Evolutionary conservation across 2,329 filamentous ascomycete genomes (phyloP).

Genomic region (Fusarium protoensiforme): DNA sequence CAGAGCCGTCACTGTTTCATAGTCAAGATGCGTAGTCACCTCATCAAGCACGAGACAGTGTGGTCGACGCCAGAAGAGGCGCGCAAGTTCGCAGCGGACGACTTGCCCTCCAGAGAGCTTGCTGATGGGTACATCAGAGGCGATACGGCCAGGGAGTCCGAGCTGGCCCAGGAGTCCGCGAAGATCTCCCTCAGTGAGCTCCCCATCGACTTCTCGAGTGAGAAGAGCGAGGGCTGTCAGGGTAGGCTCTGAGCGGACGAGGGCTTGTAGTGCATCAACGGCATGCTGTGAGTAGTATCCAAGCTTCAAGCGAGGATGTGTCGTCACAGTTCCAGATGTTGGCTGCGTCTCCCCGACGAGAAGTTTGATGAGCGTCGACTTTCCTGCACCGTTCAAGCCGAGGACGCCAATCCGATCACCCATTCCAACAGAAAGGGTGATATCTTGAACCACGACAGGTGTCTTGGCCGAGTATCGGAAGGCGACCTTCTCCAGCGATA

Average conservation of each 20-base stretch:
- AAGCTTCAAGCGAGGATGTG: conserved; percentile 75
- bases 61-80: conserved; percentile 74
- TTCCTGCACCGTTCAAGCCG: conserved; percentile 84
- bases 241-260: conserved; percentile 59
- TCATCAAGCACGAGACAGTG: conserved; percentile 83
- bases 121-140: conserved; percentile 77
- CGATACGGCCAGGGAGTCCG: conserved; percentile 75
- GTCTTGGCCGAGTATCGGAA: conserved; percentile 68
- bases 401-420: conserved; percentile 81
- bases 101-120: conserved; percentile 84
- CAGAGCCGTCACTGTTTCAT: conserved; percentile 80
- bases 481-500: conserved; percentile 76
- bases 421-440: conserved; percentile 76
- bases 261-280: conserved; percentile 73
- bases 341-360: conserved; percentile 71
- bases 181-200: conserved; percentile 73
- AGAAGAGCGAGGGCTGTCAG: conserved; percentile 76
- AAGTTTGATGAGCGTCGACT: conserved; percentile 80
- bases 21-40: conserved; percentile 87
- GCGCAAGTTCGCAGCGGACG: conserved; percentile 72
- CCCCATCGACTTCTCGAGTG: conserved; percentile 61
- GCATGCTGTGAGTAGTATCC: conserved; percentile 86
- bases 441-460: conserved; percentile 64
- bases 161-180: conserved; percentile 75
- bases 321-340: conserved; percentile 69